phyloP scores from a whole-genome alignment of 2,329 filamentous ascomycete species.

The Colletotrichum filicis region DNA sequence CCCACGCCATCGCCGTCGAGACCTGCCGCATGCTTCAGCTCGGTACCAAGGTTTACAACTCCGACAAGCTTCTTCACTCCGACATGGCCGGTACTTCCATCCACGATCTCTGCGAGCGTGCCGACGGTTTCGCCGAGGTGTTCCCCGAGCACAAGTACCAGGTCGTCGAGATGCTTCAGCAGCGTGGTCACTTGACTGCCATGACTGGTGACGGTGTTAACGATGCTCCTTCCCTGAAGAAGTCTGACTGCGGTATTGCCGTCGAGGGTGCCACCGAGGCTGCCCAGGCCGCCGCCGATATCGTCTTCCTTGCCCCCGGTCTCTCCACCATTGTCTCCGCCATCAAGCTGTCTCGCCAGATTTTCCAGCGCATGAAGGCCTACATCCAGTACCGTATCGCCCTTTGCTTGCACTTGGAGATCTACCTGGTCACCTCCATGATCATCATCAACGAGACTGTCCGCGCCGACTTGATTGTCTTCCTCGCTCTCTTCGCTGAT shows the following conservation, averaged over 20 bases:
- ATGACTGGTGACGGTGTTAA: conserved; percentile 85
- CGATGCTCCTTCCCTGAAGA: conserved; percentile 79
- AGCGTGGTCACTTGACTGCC: conserved; percentile 77
- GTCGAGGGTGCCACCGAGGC: conserved; percentile 79
- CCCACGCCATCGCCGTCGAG: conserved; percentile 83
- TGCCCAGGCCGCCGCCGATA: conserved; percentile 78
- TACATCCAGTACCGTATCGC: conserved; percentile 84
- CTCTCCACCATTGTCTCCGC: conserved; percentile 77
- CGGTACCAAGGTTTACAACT: conserved; percentile 85
- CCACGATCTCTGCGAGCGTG: conserved; percentile 81
- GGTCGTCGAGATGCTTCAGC: conserved; percentile 80
- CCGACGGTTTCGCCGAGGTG: conserved; percentile 79
- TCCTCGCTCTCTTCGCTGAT: conserved; percentile 83
- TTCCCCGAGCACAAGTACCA: conserved; percentile 83
- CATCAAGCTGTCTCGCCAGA: conserved; percentile 80
- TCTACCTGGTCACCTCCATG: conserved; percentile 82
- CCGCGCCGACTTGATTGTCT: conserved; percentile 78
- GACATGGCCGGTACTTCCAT: conserved; percentile 78
- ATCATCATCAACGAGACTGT: conserved; percentile 84
- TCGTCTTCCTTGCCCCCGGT: conserved; percentile 79
- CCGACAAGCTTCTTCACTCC: conserved; percentile 80
- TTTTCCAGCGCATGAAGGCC: conserved; percentile 83
- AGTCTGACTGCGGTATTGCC: conserved; percentile 79
- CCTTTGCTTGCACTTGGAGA: conserved; percentile 78
- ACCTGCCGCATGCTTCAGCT: conserved; percentile 86